A percentile compares a stretch with the other conserved stretches of the same genome.
phyloP scores from a whole-genome alignment of 2,329 filamentous ascomycete species.

The Blastomyces silverae region DNA sequence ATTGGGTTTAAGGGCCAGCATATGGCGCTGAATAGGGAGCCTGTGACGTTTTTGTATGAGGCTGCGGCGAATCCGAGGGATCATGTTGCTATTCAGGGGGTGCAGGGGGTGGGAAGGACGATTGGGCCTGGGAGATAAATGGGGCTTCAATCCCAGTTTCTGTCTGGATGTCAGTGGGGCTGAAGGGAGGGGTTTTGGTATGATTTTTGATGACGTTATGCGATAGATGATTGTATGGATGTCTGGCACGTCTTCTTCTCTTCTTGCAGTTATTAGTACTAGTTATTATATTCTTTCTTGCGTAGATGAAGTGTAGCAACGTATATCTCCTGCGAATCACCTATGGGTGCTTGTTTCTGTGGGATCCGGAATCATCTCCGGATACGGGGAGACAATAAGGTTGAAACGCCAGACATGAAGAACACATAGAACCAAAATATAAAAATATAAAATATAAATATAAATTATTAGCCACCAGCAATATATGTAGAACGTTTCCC shows the following conservation, averaged over 20 bases:
- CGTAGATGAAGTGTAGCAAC: neutral
- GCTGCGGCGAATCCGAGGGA: conserved; percentile 85
- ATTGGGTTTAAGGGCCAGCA: conserved; percentile 92
- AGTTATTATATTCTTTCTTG: neutral
- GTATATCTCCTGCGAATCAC: neutral
- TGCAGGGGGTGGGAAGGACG: conserved; percentile 36
- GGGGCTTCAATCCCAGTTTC: neutral
- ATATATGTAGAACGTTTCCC: neutral
- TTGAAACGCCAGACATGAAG: neutral
- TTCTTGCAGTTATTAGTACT: conserved; percentile 6
- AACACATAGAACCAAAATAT: neutral
- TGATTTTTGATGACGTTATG: conserved; percentile 2
- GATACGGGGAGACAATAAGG: neutral
- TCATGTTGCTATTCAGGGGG: conserved; percentile 52
- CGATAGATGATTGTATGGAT: neutral
- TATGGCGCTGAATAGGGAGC: conserved; percentile 76
- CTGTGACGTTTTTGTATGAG: conserved; percentile 84
- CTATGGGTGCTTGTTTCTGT: neutral
- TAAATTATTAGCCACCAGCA: neutral
- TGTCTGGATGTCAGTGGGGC: neutral
- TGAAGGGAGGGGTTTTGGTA: neutral
- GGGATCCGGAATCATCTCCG: neutral
- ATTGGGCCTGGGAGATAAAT: conserved; percentile 37
- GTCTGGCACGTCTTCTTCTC: neutral
- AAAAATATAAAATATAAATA: neutral